These are phyloP conservation scores for Fusarium oligoseptatum DNA, from an alignment of 2,329 filamentous ascomycete genomes.

Conservation along the genomic window DNA sequence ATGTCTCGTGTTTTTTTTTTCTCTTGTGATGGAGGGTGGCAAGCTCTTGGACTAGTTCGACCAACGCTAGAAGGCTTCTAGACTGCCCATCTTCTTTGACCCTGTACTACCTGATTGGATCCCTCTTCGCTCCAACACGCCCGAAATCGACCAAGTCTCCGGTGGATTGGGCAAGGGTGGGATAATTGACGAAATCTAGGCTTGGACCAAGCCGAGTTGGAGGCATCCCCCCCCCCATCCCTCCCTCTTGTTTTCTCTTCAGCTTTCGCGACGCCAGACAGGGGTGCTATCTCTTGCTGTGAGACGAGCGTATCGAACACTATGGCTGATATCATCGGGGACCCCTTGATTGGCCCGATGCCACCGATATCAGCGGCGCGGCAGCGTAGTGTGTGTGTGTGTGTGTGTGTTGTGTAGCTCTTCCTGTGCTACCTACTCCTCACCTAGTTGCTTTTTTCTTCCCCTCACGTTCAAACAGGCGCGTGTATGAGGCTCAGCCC, in stretches of 20 bases:
- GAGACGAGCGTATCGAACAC: slow-evolving; percentile 7
- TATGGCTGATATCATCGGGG: slow-evolving; percentile 30
- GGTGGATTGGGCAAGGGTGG: slow-evolving; percentile 1
- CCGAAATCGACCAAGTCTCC: slow-evolving; percentile 13
- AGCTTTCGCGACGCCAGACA: background rate
- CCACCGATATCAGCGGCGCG: slow-evolving; percentile 25
- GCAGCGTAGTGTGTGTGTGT: slow-evolving; percentile 1
- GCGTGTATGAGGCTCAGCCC: slow-evolving; percentile 17
- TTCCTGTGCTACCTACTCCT: background rate
- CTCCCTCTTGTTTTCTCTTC: background rate
- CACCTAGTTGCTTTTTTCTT: slow-evolving; percentile 19
- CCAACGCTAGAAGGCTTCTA: slow-evolving; percentile 46
- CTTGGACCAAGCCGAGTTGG: slow-evolving; percentile 20
- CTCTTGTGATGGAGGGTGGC: slow-evolving; percentile 9
- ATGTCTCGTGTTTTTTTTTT: background rate
- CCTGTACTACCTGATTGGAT: slow-evolving; percentile 29
- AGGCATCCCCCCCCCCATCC: slow-evolving; percentile 14
- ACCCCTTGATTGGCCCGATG: slow-evolving; percentile 36
- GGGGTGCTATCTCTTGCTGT: slow-evolving; percentile 21
- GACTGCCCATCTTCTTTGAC: slow-evolving; percentile 24
- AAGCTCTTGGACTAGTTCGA: background rate
- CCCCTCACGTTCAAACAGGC: slow-evolving; percentile 29
- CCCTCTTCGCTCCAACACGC: background rate
- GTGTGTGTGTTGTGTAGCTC: background rate
- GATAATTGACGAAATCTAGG: slow-evolving; percentile 21